Percentiles rank a stretch among this genome's conserved stretches.
phyloP scores from a whole-genome alignment of 345 rosid genomes.

The Hirschfeldia incana region DNA sequence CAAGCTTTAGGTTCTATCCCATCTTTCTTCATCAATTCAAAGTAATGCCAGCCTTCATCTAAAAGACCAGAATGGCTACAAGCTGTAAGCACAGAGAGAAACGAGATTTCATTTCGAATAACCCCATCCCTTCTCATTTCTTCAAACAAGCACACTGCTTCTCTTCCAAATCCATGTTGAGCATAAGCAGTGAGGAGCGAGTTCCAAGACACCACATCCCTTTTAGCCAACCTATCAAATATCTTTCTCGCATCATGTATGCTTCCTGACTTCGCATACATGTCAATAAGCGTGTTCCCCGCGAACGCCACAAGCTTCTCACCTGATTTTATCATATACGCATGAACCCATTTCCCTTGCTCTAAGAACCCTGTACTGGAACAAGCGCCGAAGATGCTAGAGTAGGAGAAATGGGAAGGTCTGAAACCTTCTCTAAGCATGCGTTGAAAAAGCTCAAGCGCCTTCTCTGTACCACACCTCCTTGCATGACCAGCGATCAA shows the following conservation, averaged over 20 bases:
- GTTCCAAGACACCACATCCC: slow-evolving; percentile 65
- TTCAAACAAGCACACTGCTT: slow-evolving; percentile 45
- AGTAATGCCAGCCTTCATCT: slow-evolving; percentile 52
- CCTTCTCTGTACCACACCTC: slow-evolving; percentile 51
- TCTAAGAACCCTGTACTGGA: slow-evolving; percentile 60
- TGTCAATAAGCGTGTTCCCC: slow-evolving; percentile 63
- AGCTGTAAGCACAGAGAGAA: slow-evolving; percentile 60
- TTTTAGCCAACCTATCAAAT: slow-evolving; percentile 50
- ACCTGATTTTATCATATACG: slow-evolving; percentile 56
- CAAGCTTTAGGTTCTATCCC: slow-evolving; percentile 44
- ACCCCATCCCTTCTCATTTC: slow-evolving; percentile 49
- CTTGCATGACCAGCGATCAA: slow-evolving; percentile 64
- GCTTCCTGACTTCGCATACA: slow-evolving; percentile 71
- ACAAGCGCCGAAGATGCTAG: slow-evolving; percentile 54
- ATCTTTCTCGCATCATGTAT: slow-evolving; percentile 55
- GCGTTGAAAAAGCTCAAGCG: slow-evolving; percentile 44
- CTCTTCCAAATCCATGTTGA: slow-evolving; percentile 54
- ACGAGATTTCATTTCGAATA: slow-evolving; percentile 57
- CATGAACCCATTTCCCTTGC: slow-evolving; percentile 74
- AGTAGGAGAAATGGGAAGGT: slow-evolving; percentile 56
- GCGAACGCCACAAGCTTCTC: slow-evolving; percentile 54
- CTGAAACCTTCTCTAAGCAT: slow-evolving; percentile 55
- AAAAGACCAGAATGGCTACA: slow-evolving; percentile 71
- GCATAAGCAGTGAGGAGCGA: slow-evolving; percentile 58
- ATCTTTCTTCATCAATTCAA: slow-evolving; percentile 52